A percentile compares a stretch with the other conserved stretches of the same genome.
These are phyloP conservation scores for Rhynchosporium graminicola DNA, from an alignment of 2,329 filamentous ascomycete genomes.

Conservation along the genomic window DNA sequence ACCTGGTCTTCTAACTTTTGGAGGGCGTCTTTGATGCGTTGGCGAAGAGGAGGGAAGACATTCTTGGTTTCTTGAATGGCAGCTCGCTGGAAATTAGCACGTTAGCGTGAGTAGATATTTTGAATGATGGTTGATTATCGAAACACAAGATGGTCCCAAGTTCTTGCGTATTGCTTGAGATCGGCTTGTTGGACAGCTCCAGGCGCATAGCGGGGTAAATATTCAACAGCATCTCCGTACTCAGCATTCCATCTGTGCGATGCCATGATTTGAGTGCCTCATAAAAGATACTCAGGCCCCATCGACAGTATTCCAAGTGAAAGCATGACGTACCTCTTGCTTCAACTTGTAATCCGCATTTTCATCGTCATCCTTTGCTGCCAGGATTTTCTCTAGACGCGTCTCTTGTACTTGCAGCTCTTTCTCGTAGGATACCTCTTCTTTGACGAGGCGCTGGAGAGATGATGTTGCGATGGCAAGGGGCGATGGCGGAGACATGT, in stretches of 20 bases:
- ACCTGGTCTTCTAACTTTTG: constrained; percentile 75
- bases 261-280: no score
- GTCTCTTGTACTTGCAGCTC: constrained; percentile 76
- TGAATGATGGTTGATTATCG: background rate
- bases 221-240: background rate
- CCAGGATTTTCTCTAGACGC: constrained; percentile 61
- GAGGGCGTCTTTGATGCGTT: constrained; percentile 71
- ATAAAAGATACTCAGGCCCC: no score
- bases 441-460: constrained; percentile 83
- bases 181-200: background rate
- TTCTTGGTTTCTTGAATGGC: constrained; percentile 86
- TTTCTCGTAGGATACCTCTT: constrained; percentile 86
- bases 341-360: constrained; percentile 79
- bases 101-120: constrained; percentile 12
- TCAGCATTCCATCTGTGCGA: background rate
- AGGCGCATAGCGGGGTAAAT: constrained; percentile 17
- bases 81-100: constrained; percentile 28
- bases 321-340: constrained; percentile 69
- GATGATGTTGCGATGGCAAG: constrained; percentile 79
- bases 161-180: background rate
- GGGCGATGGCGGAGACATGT: constrained; percentile 42
- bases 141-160: background rate
- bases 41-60: constrained; percentile 71
- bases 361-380: constrained; percentile 55
- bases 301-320: background rate